Base-by-base conservation (phyloP, 129 eudicot genomes). In the Lactuca sativa region DNA sequence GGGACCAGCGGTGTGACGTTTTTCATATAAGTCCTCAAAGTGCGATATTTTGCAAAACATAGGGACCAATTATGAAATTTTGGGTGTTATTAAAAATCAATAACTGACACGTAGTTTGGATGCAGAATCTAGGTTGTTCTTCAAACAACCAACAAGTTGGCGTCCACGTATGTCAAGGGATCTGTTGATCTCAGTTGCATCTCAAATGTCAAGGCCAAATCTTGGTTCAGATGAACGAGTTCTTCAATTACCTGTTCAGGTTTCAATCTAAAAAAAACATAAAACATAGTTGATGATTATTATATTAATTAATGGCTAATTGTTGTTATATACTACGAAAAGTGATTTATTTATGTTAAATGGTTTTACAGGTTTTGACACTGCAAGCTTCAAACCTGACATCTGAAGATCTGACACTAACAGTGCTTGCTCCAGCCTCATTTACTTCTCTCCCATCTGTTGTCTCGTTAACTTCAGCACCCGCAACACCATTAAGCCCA, bases 341-440 rank as follows among this genome's bases (percentile, higher is more conserved):
- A 49, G 43, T 36, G 41, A 40, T 54, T 49, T n/a, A 4, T 56
- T 79, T 49, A 12, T 33, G 30, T 67, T 72, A n/a, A n/a, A 25
- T 25, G 30, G 30, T 25, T 25, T 25, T 25, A 25, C 88, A 93
- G 98, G 97, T 93, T 15, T 77, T 93, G 70, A 89, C 97, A 69
- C 97, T 93, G 60, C 97, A 93, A 75, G 98, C 96, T 68, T 93
- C 98, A 75, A 93, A 93, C 68, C 76, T 93, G 78, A 93, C 98
- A 64, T 82, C 88, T 14, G 92, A 89, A 62, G 95, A 89, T 76
- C 85, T 93, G 15, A 93, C 96, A 13, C 62, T 93, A 65, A 93
- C 98, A 6, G 92, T 93, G 60, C 90, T 89, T 74, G 98, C 98
- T 74, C 97, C 98, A 3, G 90, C 97, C 21, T 89, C 98, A 56